Conservation (phyloP, 495 filamentous ascomycete genomes). For the Xylaria intraflava region DNA sequence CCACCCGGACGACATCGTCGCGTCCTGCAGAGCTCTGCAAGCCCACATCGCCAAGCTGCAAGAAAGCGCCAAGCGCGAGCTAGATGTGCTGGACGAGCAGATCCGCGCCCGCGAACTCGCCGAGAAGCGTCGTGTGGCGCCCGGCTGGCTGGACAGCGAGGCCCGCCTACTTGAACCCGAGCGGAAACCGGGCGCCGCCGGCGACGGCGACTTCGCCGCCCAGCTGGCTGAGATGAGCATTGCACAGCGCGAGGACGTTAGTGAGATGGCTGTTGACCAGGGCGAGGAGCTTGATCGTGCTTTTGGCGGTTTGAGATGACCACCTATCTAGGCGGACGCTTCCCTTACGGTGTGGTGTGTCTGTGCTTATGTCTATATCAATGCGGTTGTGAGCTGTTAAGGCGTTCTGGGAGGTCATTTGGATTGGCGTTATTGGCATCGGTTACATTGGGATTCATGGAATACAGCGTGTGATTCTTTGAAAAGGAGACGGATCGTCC, state of each 20-base stretch:
- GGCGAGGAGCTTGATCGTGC: conserved; percentile 83
- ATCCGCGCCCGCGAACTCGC: conserved; percentile 73
- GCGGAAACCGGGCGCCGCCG: conserved; percentile 27
- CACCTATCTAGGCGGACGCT: background rate
- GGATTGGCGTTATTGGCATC: background rate
- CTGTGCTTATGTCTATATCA: background rate
- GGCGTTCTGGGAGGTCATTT: conserved; percentile 1
- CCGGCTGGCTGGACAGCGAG: conserved; percentile 90
- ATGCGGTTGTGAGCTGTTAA: background rate
- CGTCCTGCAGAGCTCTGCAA: conserved; percentile 68
- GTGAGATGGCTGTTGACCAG: conserved; percentile 47
- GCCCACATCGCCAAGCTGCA: conserved; percentile 63
- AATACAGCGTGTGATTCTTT: too few species aligned
- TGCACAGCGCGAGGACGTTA: conserved; percentile 34
- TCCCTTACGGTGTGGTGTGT: background rate
- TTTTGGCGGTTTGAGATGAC: conserved; percentile 62
- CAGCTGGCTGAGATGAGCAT: conserved; percentile 26
- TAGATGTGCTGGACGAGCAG: conserved; percentile 63
- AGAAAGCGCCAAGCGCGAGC: conserved; percentile 54
- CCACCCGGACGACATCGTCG: conserved; percentile 74
- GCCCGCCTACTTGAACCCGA: conserved; percentile 75
- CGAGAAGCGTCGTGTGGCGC: conserved; percentile 85
- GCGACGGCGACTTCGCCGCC: conserved; percentile 8
- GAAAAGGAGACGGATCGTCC: too few species aligned
- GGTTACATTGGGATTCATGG: background rate